phyloP scores from a whole-genome alignment of 345 rosid species.

The Eutrema yunnanense region DNA sequence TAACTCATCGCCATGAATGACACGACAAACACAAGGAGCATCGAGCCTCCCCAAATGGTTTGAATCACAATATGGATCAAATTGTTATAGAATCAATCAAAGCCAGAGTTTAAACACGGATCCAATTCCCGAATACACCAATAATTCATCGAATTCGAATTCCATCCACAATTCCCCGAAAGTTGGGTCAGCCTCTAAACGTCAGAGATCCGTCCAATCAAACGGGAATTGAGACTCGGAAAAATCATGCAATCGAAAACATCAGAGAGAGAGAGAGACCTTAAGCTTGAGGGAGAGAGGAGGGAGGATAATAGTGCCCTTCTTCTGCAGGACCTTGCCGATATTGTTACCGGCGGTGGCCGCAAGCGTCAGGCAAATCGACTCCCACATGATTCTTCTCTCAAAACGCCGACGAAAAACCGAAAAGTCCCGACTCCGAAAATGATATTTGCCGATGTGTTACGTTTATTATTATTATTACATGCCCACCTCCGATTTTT shows the following conservation, averaged over 20 bases:
- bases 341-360: slow-evolving; percentile 98
- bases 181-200: background rate
- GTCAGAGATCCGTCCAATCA: slow-evolving; percentile 3
- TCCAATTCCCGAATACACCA: background rate
- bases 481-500: background rate
- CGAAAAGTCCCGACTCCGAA: too few relatives aligned
- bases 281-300: slow-evolving; percentile 97
- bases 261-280: slow-evolving; percentile 32
- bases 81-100: background rate
- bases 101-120: background rate
- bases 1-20: background rate
- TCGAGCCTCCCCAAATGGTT: background rate
- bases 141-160: background rate
- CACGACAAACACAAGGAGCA: background rate
- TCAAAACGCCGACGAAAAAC: background rate
- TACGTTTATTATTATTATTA: slow-evolving; percentile 20
- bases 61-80: background rate
- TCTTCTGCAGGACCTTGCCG: slow-evolving; percentile 94
- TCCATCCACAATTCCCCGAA: background rate
- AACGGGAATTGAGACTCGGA: background rate
- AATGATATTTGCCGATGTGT: slow-evolving; percentile 1
- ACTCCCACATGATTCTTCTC: slow-evolving; percentile 66
- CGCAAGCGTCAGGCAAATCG: slow-evolving; percentile 74
- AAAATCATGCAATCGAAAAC: slow-evolving; percentile 5
- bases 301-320: slow-evolving; percentile 91